These are phyloP conservation scores for Herpotrichia juniperi DNA, from an alignment of 2,329 filamentous ascomycete genomes.

Conservation along the genomic window DNA sequence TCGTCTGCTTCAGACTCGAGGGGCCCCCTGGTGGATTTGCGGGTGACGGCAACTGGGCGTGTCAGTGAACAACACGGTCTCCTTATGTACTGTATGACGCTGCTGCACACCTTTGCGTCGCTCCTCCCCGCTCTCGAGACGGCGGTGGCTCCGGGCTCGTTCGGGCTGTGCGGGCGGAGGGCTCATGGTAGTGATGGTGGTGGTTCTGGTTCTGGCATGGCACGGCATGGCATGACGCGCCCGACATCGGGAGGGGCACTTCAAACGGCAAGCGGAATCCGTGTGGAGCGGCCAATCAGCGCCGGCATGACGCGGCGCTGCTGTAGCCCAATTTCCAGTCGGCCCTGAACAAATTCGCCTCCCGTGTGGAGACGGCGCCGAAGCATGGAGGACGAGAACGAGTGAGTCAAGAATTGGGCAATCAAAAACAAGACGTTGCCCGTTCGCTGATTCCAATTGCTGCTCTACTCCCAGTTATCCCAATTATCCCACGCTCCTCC, in stretches of 20 bases:
- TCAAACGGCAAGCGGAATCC: neutral
- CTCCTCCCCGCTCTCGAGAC: constrained; percentile 37
- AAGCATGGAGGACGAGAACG: too few species aligned
- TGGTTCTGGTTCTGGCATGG: neutral
- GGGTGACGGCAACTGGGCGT: constrained; percentile 61
- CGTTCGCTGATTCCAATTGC: too few species aligned
- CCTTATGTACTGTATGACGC: neutral
- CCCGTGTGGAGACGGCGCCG: too few species aligned
- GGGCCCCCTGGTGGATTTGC: constrained; percentile 78
- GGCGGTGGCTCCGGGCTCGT: constrained; percentile 32
- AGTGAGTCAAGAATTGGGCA: too few species aligned
- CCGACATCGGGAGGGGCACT: constrained; percentile 14
- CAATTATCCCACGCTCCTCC: too few species aligned
- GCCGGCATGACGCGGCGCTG: neutral
- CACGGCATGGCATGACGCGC: too few species aligned
- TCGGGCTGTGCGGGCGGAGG: constrained; percentile 9
- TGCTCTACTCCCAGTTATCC: too few species aligned
- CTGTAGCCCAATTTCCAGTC: too few species aligned
- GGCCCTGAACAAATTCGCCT: too few species aligned
- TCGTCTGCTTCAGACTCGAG: constrained; percentile 70
- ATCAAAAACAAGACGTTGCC: too few species aligned
- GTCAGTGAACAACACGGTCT: constrained; percentile 1
- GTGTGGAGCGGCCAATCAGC: constrained; percentile 3
- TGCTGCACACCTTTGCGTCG: constrained; percentile 31
- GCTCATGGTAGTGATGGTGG: constrained; percentile 7